Evolutionary conservation across 495 filamentous ascomycete species (phyloP), one percentile per base, ranked within the genome.

Genomic region (Penicillium pulvis): DNA sequence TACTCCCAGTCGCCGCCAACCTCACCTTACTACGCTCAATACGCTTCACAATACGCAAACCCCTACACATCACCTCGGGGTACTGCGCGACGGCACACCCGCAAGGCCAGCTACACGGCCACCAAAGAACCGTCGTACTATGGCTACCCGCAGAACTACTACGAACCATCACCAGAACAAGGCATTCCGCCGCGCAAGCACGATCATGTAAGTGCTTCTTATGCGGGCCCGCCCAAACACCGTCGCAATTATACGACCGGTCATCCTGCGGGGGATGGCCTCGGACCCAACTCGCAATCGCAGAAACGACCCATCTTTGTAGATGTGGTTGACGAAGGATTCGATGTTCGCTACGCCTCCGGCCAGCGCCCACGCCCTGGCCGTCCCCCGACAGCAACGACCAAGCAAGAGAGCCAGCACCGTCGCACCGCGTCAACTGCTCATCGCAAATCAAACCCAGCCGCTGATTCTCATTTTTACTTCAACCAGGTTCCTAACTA

Each of bases 161-260:
- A 82, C 65, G 74, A 78, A 44, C 59, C 75, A 41, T 70, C 71
- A 62, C 80, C 79, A 57, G 76, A 81, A 55, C 78, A 79, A 71
- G 69, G 70, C 67, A 71, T 76, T 57, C 76, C 79, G 60, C 72
- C 75, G 66, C 74, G 72, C 70, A 76, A 81, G 77, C 75, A 81
- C 79, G 79, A 82, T 67, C 72, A 77, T 83, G 81, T 83, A 81
- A 83, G 81, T 83, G 79, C 77, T 75, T 74, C 66, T 74, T 77
- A 73, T 74, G 72, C 71, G 73, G 69, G 70, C 65, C 63, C 65
- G 67, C 59, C 66, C 62, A 70, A 66, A 62, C 68, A 68, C 62
- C 69, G 68, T 69, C 75, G 74, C 66, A 69, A 58, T 69, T 70
- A 60, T 68, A 65, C 73, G 67, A 69, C 73, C 53, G 71, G 70